Evolutionary conservation across 1,139 yeast genomes (phyloP).

Genomic region (Suhomyces wounanorum): DNA sequence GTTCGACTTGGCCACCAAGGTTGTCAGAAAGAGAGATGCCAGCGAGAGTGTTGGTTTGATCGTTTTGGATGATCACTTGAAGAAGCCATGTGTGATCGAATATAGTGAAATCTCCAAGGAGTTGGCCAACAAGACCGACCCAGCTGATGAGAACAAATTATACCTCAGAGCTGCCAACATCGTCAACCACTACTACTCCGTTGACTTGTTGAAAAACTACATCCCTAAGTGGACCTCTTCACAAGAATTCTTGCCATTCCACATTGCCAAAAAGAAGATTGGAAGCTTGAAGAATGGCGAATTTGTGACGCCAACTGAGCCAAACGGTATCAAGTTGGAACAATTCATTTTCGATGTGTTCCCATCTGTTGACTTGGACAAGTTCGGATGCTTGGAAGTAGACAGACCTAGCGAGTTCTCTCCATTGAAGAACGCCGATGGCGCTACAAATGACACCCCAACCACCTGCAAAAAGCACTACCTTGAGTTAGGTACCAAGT

Average conservation of each 20-base stretch:
- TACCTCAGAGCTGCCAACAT: slow-evolving; percentile 93
- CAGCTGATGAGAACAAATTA: slow-evolving; percentile 53
- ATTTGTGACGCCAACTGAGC: slow-evolving; percentile 60
- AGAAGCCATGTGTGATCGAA: slow-evolving; percentile 88
- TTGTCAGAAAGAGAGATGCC: slow-evolving; percentile 89
- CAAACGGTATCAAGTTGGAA: slow-evolving; percentile 93
- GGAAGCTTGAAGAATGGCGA: slow-evolving; percentile 55
- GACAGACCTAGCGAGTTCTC: slow-evolving; percentile 83
- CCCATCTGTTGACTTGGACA: slow-evolving; percentile 68
- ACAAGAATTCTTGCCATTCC: slow-evolving; percentile 77
- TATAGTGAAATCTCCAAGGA: slow-evolving; percentile 85
- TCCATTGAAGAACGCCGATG: slow-evolving; percentile 90
- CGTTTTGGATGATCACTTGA: slow-evolving; percentile 61
- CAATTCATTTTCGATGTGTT: slow-evolving; percentile 97
- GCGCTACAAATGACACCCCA: slow-evolving; percentile 80
- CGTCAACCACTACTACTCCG: slow-evolving; percentile 94
- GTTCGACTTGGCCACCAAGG: slow-evolving; percentile 87
- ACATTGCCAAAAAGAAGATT: slow-evolving; percentile 90
- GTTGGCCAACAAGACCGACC: slow-evolving; percentile 61
- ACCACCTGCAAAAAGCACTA: slow-evolving; percentile 73
- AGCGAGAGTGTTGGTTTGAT: slow-evolving; percentile 89
- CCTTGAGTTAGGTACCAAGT: slow-evolving; percentile 68
- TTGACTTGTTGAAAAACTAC: slow-evolving; percentile 59
- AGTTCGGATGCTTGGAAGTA: slow-evolving; percentile 92
- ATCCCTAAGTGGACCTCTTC: slow-evolving; percentile 73